Conservation (phyloP, 768 basidiomycete genomes). For the Fomitopsis serialis region DNA sequence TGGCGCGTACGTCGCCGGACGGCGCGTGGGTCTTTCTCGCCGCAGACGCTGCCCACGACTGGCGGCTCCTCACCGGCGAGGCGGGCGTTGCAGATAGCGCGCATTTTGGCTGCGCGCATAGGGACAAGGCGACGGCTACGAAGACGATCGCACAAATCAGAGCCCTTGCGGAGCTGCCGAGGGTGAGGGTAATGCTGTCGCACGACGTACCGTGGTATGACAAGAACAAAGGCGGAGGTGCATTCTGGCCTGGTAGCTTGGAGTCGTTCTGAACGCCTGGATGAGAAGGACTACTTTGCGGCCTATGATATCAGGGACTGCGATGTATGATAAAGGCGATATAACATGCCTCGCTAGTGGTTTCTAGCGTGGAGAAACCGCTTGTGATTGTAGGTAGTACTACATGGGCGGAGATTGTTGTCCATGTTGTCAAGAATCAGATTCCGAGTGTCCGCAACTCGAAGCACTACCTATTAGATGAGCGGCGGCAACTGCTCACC, state of each 20-base stretch:
- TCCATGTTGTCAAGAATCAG: too few relatives aligned
- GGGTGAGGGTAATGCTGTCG: constrained; percentile 44
- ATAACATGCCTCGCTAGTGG: too few relatives aligned
- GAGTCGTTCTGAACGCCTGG: constrained; percentile 4
- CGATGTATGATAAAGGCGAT: not conserved
- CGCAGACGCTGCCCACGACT: constrained; percentile 36
- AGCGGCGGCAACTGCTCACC: too few relatives aligned
- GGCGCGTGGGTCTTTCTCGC: constrained; percentile 52
- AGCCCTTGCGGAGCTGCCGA: constrained; percentile 25
- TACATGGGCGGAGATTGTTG: too few relatives aligned
- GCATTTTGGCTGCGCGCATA: constrained; percentile 35
- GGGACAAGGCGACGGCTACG: constrained; percentile 36
- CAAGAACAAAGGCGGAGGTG: constrained; percentile 34
- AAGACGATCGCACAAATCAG: constrained; percentile 37
- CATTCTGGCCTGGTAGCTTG: constrained; percentile 30
- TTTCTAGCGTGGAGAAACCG: too few relatives aligned
- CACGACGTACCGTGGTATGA: constrained; percentile 52
- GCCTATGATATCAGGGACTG: too few relatives aligned
- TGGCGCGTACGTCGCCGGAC: constrained; percentile 47
- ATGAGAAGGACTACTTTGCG: not conserved
- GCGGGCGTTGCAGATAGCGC: constrained; percentile 31
- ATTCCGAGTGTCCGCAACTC: too few relatives aligned
- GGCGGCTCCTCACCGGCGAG: constrained; percentile 22
- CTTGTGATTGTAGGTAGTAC: too few relatives aligned
- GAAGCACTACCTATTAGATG: too few relatives aligned